Evolutionary conservation across 257 asterid genomes (phyloP).

Genomic region (Nicotiana noctiflora): DNA sequence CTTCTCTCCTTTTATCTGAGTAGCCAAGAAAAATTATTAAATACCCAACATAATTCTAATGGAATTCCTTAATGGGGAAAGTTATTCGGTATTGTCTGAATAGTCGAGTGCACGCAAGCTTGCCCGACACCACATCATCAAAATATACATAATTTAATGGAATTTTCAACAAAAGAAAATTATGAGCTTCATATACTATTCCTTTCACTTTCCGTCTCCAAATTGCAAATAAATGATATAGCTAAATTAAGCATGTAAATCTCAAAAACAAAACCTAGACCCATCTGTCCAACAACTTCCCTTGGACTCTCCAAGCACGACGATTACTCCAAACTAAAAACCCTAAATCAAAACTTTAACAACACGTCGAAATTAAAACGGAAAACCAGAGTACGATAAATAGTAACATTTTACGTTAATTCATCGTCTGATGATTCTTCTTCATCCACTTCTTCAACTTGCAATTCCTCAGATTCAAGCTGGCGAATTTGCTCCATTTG

Average conservation of each 20-base stretch:
- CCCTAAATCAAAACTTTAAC: neutral
- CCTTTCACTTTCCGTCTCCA: neutral
- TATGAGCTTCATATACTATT: neutral
- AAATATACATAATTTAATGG: neutral
- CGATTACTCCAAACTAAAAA: neutral
- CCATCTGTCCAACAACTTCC: neutral
- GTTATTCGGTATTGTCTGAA: too few relatives aligned
- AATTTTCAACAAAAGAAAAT: neutral
- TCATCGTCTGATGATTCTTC: constrained; percentile 25
- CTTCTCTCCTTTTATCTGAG: neutral
- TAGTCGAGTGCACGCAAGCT: too few relatives aligned
- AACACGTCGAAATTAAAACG: neutral
- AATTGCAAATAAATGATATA: neutral
- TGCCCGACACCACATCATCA: too few relatives aligned
- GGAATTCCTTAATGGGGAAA: too few relatives aligned
- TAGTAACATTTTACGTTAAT: constrained; percentile 1
- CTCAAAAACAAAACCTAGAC: neutral
- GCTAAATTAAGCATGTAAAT: neutral
- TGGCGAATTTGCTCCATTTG: constrained; percentile 64
- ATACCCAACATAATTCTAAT: too few relatives aligned
- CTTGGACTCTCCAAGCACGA: neutral
- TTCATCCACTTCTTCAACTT: constrained; percentile 59
- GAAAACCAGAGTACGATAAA: neutral
- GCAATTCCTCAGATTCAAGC: constrained; percentile 72
- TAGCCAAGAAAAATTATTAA: neutral